These are phyloP conservation scores for Canavalia gladiata DNA, from an alignment of 306 rosid genomes.

Conservation along the genomic window DNA sequence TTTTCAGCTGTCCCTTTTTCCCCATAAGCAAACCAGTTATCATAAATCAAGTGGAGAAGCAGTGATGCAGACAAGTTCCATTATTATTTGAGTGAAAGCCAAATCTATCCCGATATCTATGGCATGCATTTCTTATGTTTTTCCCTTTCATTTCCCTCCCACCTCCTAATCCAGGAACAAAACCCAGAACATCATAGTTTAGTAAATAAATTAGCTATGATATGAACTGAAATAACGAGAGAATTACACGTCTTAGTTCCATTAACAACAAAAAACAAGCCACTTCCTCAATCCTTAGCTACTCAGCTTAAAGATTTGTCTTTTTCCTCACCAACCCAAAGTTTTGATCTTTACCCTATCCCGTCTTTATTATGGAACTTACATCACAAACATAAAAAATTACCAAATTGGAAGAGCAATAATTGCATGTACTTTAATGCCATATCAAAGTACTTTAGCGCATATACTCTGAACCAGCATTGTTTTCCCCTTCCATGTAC, in stretches of 20 bases:
- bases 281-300: neutral
- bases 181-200: neutral
- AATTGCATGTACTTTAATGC: neutral
- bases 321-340: constrained; percentile 41
- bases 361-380: neutral
- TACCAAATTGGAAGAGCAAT: neutral
- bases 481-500: too few relatives aligned
- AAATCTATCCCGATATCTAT: constrained; percentile 3
- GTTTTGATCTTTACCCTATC: neutral
- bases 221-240: too few relatives aligned
- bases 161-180: neutral
- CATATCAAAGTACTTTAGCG: neutral
- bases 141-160: neutral
- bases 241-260: neutral
- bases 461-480: neutral
- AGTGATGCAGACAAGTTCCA: neutral
- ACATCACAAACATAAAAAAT: constrained; percentile 34
- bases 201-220: neutral
- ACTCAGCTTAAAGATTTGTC: neutral
- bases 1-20: neutral
- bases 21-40: constrained; percentile 18
- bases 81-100: neutral
- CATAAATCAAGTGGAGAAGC: neutral
- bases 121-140: constrained; percentile 1
- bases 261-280: neutral